phyloP scores from a whole-genome alignment of 2,329 filamentous ascomycete species.

The Parascedosporium putredinis region DNA sequence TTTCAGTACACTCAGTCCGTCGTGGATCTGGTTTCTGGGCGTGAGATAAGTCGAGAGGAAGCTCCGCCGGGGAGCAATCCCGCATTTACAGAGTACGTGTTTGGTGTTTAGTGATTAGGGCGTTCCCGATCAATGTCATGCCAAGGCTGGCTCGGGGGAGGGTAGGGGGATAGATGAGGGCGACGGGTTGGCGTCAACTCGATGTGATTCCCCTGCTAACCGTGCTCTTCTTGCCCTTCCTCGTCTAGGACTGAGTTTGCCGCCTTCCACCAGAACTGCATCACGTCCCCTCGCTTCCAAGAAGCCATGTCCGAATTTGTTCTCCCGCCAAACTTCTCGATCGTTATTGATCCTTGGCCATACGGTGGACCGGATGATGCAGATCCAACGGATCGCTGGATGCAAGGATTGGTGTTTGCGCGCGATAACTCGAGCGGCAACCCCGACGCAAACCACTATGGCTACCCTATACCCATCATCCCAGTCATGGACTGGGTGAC shows the following conservation, averaged over 20 bases:
- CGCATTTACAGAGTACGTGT: constrained; percentile 22
- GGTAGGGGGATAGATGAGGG: background rate
- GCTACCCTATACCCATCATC: constrained; percentile 48
- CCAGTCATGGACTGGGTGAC: constrained; percentile 48
- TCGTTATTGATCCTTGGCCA: constrained; percentile 52
- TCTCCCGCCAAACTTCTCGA: constrained; percentile 29
- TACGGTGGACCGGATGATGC: constrained; percentile 40
- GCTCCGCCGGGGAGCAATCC: constrained; percentile 21
- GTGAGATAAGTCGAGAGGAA: constrained; percentile 18
- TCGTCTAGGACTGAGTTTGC: constrained; percentile 30
- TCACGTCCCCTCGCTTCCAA: constrained; percentile 33
- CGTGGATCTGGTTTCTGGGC: constrained; percentile 24
- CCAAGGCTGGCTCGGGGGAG: too few species aligned
- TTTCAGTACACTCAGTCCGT: constrained; percentile 24
- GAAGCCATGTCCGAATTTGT: constrained; percentile 35
- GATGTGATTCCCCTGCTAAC: background rate
- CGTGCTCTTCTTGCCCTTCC: background rate
- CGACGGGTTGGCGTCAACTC: too few species aligned
- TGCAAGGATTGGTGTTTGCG: constrained; percentile 42
- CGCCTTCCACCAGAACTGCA: constrained; percentile 28
- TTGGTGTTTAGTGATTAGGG: too few species aligned
- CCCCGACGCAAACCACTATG: constrained; percentile 51
- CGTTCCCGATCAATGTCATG: too few species aligned
- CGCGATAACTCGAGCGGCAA: constrained; percentile 30
- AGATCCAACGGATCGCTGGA: constrained; percentile 30